Base-by-base conservation (phyloP, 805 yeast genomes). In the Cyberlindnera bimundalis region DNA sequence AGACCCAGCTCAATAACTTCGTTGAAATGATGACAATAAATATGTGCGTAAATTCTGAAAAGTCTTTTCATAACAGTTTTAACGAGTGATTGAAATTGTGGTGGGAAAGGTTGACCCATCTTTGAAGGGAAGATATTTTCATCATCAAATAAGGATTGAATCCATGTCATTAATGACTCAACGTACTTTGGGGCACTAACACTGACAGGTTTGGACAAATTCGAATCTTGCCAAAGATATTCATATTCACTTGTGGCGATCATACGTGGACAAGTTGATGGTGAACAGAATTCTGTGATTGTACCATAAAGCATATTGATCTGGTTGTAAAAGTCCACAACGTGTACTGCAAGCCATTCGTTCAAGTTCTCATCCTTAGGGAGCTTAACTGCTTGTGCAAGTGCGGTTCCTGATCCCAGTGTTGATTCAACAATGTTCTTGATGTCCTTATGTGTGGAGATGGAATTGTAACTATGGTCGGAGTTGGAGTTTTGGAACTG, bases 341-440 rank as follows among this genome's bases (percentile, higher is more conserved):
- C 93, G 60, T 91, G 96, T 11, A 90, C 95, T 0, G 99, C 98
- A 42, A 91, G 65, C 99, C 99, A 91, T 61, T 91, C 99, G 54
- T 84, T 82, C 40, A 80, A 59, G 55, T 87, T 93, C 63, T 91
- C 99, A 46, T 93, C 98, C 52, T 77, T 84, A 14, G 99, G 99
- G 21, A 93, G 69, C 58, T 84, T 84, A 17, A 91, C 98, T 0
- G 98, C 98, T 62, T 88, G 95, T 19, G 85, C 84, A 48, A 93
- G 70, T 2, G 90, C 90, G 24, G 91, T 81, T 26, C 91, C 95
- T 0, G 96, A 84, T 0, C 99, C 99, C 37, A 93, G 70, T 0
- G 99, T 91, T 32, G 95, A 89, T 60, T 91, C 98, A 1, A 96
- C 99, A 55, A 89, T 88, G 56, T 73, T 80, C 45, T 96, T 76